phyloP scores from a whole-genome alignment of 805 yeast genomes.

The Myxozyma nipponensis region DNA sequence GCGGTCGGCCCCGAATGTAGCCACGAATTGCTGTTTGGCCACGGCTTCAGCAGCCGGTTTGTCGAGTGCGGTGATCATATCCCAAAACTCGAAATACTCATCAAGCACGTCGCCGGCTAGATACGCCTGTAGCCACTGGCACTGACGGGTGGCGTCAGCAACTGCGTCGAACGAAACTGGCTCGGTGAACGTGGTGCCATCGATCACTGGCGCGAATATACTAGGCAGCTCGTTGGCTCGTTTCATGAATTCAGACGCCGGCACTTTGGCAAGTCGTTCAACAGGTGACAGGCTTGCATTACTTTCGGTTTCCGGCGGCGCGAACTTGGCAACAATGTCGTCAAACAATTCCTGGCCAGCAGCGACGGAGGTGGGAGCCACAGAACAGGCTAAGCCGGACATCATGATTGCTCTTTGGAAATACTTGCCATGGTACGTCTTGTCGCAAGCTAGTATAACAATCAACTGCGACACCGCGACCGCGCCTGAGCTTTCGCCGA shows the following conservation, averaged over 20 bases:
- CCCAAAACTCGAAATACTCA: background rate
- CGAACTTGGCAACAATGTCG: background rate
- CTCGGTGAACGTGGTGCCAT: constrained; percentile 6
- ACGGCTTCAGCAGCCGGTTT: background rate
- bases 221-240: background rate
- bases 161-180: constrained; percentile 4
- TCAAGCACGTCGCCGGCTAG: constrained; percentile 12
- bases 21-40: background rate
- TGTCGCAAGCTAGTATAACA: background rate
- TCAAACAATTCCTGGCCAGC: background rate
- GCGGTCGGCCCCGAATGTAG: background rate
- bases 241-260: constrained; percentile 1
- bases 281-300: background rate
- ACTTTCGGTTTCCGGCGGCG: background rate
- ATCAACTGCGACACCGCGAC: background rate
- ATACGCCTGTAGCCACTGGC: constrained; percentile 15
- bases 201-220: constrained; percentile 5
- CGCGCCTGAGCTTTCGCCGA: constrained; percentile 43
- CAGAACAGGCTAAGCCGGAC: background rate
- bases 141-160: constrained; percentile 4
- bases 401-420: background rate
- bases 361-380: background rate
- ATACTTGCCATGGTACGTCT: background rate
- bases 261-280: constrained; percentile 2
- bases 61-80: background rate